Percentiles rank a stretch among this genome's conserved stretches.
Conservation (phyloP, 2,329 filamentous ascomycete genomes). For the Penicillium sp. region DNA sequence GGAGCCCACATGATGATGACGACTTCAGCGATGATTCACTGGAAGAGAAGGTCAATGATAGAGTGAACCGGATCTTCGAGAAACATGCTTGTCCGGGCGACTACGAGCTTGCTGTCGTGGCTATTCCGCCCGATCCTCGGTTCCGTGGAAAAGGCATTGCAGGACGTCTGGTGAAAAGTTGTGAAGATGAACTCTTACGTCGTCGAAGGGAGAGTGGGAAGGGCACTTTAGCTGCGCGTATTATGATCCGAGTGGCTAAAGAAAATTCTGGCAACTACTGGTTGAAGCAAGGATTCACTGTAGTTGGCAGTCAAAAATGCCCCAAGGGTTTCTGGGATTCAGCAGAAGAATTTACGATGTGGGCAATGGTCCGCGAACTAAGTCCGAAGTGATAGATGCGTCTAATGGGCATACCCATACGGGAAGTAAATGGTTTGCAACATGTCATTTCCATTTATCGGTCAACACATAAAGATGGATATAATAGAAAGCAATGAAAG, state of each 20-base stretch:
- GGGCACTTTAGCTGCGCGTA: neutral
- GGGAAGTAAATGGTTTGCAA: neutral
- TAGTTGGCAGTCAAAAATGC: conserved; percentile 13
- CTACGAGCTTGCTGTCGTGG: conserved; percentile 17
- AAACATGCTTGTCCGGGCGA: conserved; percentile 12
- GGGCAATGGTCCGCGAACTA: conserved; percentile 14
- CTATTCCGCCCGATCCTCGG: conserved; percentile 10
- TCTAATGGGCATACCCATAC: neutral
- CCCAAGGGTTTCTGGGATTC: conserved; percentile 18
- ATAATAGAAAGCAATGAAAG: neutral
- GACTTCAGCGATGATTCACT: neutral
- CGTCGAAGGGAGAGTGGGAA: neutral
- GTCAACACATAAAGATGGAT: neutral
- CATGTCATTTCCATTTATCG: neutral
- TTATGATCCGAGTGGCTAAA: conserved; percentile 21
- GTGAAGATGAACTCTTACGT: conserved; percentile 17
- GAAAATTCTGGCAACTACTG: conserved; percentile 19
- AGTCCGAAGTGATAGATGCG: neutral
- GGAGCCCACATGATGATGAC: conserved; percentile 6
- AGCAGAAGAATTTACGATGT: conserved; percentile 17
- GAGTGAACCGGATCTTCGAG: neutral
- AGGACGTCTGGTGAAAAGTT: conserved; percentile 5
- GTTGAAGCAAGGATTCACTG: conserved; percentile 18
- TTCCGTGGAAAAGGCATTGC: conserved; percentile 17
- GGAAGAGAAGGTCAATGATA: neutral